phyloP scores from a whole-genome alignment of 371 early-diverging fungal species.

The Lichtheimia ramosa region DNA sequence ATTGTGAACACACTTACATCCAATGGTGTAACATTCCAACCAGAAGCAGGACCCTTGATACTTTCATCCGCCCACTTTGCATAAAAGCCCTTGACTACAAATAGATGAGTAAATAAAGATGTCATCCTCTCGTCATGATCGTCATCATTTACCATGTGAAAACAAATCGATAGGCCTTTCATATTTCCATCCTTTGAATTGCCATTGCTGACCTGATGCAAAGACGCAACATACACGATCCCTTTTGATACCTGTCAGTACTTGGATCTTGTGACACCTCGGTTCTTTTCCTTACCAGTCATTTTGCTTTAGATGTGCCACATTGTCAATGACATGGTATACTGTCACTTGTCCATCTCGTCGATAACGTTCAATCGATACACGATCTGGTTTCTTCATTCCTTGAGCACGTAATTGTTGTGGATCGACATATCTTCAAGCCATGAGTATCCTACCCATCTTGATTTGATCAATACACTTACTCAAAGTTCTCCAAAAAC shows the following conservation, averaged over 20 bases:
- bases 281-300: constrained; percentile 62
- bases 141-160: constrained; percentile 56
- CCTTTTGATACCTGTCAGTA: constrained; percentile 30
- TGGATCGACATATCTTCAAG: constrained; percentile 62
- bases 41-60: constrained; percentile 49
- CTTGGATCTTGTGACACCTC: neutral
- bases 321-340: constrained; percentile 73
- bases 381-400: constrained; percentile 61
- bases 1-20: constrained; percentile 42
- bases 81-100: constrained; percentile 65
- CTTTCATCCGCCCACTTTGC: constrained; percentile 79
- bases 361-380: constrained; percentile 58
- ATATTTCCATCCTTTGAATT: constrained; percentile 92
- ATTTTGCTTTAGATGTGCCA: constrained; percentile 63
- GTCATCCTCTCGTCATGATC: neutral
- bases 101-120: neutral
- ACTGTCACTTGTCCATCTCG: constrained; percentile 46
- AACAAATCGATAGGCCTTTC: constrained; percentile 81
- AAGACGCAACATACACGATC: constrained; percentile 89
- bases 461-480: constrained; percentile 9
- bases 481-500: constrained; percentile 75
- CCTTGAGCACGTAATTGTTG: constrained; percentile 65
- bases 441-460: neutral
- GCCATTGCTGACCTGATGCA: constrained; percentile 89
- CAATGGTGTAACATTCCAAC: constrained; percentile 80